A percentile compares a stretch with the other conserved stretches of the same genome.
These are phyloP conservation scores for Boletus fagicola DNA, from an alignment of 768 basidiomycete genomes.

Conservation along the genomic window DNA sequence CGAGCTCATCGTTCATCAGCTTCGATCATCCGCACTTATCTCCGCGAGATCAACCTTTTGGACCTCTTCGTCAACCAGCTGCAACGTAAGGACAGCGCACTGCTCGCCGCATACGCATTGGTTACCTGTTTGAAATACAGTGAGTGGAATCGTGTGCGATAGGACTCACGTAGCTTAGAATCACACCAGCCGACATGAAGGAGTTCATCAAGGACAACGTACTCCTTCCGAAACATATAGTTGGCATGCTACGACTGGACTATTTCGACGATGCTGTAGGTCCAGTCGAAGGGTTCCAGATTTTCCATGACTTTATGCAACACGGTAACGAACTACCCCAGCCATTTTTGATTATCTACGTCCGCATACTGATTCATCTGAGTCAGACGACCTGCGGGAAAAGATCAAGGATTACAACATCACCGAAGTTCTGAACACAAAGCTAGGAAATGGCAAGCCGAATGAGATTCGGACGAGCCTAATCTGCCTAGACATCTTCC, in stretches of 20 bases:
- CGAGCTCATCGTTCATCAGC: constrained; percentile 9
- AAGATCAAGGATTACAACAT: constrained; percentile 16
- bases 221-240: constrained; percentile 16
- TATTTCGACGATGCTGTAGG: constrained; percentile 28
- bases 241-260: constrained; percentile 24
- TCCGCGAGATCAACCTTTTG: constrained; percentile 10
- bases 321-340: constrained; percentile 9
- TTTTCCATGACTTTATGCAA: constrained; percentile 23
- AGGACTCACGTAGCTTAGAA: neutral
- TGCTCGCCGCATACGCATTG: constrained; percentile 25
- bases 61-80: constrained; percentile 17
- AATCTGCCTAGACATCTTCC: constrained; percentile 25
- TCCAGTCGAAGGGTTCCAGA: constrained; percentile 24
- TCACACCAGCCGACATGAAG: constrained; percentile 14
- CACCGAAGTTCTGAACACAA: constrained; percentile 15
- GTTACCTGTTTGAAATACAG: constrained; percentile 14
- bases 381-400: constrained; percentile 13
- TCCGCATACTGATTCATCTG: neutral
- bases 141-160: constrained; percentile 1
- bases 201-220: constrained; percentile 7
- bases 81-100: constrained; percentile 12
- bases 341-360: neutral
- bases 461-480: constrained; percentile 23
- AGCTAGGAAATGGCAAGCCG: constrained; percentile 13
- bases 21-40: constrained; percentile 1